A percentile compares a stretch with the other conserved stretches of the same genome.
Evolutionary conservation across 2,329 filamentous ascomycete species (phyloP).

Genomic region (Colletotrichum salicis): DNA sequence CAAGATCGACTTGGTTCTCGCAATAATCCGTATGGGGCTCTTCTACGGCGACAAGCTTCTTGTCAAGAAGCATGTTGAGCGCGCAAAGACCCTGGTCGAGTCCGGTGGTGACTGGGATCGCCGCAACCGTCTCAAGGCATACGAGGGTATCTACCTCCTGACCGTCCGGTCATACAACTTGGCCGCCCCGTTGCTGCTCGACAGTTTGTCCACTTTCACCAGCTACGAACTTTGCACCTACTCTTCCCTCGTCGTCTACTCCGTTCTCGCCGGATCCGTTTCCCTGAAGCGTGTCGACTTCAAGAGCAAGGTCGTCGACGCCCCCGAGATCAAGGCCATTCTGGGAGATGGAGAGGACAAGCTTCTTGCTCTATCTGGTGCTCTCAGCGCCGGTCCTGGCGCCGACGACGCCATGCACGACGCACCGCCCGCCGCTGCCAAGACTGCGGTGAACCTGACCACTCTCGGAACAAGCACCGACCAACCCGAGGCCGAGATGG

Average conservation of each 20-base stretch:
- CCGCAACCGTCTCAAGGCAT: slow-evolving; percentile 97
- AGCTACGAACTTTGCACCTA: slow-evolving; percentile 99
- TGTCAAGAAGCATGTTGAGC: slow-evolving; percentile 93
- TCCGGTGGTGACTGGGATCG: slow-evolving; percentile 98
- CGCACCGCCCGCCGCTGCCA: slow-evolving; percentile 60
- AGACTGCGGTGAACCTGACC: slow-evolving; percentile 84
- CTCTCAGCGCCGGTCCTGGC: slow-evolving; percentile 82
- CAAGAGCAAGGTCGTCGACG: slow-evolving; percentile 98
- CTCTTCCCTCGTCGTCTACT: slow-evolving; percentile 93
- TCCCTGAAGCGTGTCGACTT: slow-evolving; percentile 97
- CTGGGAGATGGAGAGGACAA: slow-evolving; percentile 91
- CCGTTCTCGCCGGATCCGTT: slow-evolving; percentile 92
- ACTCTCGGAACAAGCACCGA: slow-evolving; percentile 78
- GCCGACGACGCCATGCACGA: slow-evolving; percentile 80
- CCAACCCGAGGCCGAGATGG: slow-evolving; percentile 80
- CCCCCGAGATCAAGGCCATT: slow-evolving; percentile 97
- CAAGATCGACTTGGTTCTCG: slow-evolving; percentile 96
- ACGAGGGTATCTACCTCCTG: slow-evolving; percentile 92
- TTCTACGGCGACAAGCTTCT: slow-evolving; percentile 95
- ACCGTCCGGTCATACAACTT: slow-evolving; percentile 91
- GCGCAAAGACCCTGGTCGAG: slow-evolving; percentile 89
- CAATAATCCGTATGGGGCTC: slow-evolving; percentile 93
- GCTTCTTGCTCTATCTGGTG: slow-evolving; percentile 82
- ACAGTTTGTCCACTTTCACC: slow-evolving; percentile 97
- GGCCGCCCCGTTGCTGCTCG: slow-evolving; percentile 91